Conservation (phyloP, 2,329 filamentous ascomycete species). For the Aspergillus pseudonomiae region DNA sequence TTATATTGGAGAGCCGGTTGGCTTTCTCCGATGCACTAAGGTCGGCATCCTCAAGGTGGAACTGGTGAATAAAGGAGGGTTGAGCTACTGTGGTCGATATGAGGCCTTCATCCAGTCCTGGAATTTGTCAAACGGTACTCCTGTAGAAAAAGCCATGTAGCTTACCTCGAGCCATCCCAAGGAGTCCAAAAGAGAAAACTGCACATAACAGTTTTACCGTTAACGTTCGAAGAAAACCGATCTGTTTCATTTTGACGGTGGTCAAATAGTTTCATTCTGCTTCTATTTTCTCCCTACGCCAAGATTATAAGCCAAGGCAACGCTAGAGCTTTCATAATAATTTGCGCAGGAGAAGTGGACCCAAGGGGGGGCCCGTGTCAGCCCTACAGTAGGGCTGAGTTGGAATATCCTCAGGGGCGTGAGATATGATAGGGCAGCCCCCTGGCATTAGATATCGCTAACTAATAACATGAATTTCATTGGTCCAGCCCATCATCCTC, state of each 20-base stretch:
- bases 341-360: neutral
- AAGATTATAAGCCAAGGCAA: neutral
- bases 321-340: neutral
- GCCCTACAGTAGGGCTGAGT: slow-evolving; percentile 4
- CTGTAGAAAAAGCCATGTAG: neutral
- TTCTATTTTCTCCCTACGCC: neutral
- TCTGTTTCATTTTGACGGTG: neutral
- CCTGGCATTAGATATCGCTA: neutral
- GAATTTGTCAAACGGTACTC: neutral
- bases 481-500: neutral
- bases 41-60: slow-evolving; percentile 9
- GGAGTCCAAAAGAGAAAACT: slow-evolving; percentile 19
- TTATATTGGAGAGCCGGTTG: slow-evolving; percentile 40
- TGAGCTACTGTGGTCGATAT: slow-evolving; percentile 26
- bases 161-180: slow-evolving; percentile 21
- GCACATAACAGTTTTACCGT: slow-evolving; percentile 16
- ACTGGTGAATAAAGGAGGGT: slow-evolving; percentile 22
- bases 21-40: slow-evolving; percentile 28
- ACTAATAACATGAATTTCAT: neutral
- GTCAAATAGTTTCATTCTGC: neutral
- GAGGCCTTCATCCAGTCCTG: slow-evolving; percentile 27
- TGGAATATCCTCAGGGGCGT: neutral
- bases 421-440: neutral
- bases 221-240: neutral
- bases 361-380: neutral